These are phyloP conservation scores for Leucocoprinus birnbaumii DNA, from an alignment of 768 basidiomycete species.

Conservation along the genomic window DNA sequence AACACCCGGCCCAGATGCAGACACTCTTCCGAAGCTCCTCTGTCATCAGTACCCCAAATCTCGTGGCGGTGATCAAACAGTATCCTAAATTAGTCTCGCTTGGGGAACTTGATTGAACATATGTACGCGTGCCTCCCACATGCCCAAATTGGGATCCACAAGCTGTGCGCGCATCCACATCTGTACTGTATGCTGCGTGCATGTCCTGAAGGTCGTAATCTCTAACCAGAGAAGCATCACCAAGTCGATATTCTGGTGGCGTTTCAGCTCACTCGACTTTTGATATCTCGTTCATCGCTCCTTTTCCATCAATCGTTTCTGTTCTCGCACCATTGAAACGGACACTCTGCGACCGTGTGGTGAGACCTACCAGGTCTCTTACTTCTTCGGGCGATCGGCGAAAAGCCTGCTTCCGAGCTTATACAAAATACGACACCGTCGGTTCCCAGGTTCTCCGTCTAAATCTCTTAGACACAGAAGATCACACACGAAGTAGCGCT, in stretches of 20 bases:
- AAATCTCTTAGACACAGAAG: no score
- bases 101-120: constrained; percentile 1
- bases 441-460: no score
- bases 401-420: not conserved
- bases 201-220: no score
- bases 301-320: not conserved
- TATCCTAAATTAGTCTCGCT: constrained; percentile 2
- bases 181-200: no score
- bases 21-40: not conserved
- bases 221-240: no score
- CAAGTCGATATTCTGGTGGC: not conserved
- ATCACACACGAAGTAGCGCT: no score
- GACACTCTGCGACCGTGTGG: no score
- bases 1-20: not conserved
- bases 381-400: constrained; percentile 4
- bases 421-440: not conserved
- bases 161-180: no score
- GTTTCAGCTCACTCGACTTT: not conserved
- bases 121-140: not conserved
- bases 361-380: not conserved
- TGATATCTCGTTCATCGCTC: not conserved
- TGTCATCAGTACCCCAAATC: constrained; percentile 13
- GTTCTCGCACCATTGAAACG: not conserved
- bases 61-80: constrained; percentile 9
- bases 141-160: not conserved